Base-by-base conservation (phyloP, 257 asterid genomes). In the Cordia subcordata region DNA sequence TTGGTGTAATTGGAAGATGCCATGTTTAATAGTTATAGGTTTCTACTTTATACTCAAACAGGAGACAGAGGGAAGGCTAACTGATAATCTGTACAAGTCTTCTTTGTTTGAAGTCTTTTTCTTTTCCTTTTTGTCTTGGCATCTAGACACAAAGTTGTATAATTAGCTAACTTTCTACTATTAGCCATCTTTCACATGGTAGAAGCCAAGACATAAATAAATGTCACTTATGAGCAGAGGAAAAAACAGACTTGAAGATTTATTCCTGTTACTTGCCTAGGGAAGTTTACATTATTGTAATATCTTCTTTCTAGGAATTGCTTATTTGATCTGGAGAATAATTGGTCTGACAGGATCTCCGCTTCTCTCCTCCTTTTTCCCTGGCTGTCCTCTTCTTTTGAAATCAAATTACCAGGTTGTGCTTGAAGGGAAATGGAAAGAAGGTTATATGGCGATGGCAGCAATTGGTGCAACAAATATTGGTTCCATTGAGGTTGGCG, bases 401-500 rank as follows among this genome's bases (percentile, higher is more conserved):
- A 15, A 19, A 57, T 55, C 49, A 33, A 45, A 61, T 69, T 61
- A 68, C 60, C 72, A 88, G 96, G 94, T 92, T 67, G 99, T 92
- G 74, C 90, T 92, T 63, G 99, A 88, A 78, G 99, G 99, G 66
- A 86, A 46, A 51, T 92, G 96, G 96, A 64, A 71, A 74, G 94
- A 82, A 80, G 99, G 99, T 52, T 92, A 79, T 67, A 76, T 92
- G 88, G 96, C 96, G 77, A 81, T 92, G 90, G 99, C 96, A 66
- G 96, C 96, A 57, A 50, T 92, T 65, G 99, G 99, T 62, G 99
- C 99, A 14, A 86, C 99, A 60, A 92, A 84, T 68, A 86, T 92
- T 61, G 99, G 99, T 52, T 84, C 96, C 64, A 86, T 92, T 69
- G 94, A 92, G 99, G 96, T 90, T 47, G 19, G 57, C 20, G 60